These are phyloP conservation scores for Cladosporium austrohemisphaericum DNA, from an alignment of 2,329 filamentous ascomycete genomes.

Conservation along the genomic window DNA sequence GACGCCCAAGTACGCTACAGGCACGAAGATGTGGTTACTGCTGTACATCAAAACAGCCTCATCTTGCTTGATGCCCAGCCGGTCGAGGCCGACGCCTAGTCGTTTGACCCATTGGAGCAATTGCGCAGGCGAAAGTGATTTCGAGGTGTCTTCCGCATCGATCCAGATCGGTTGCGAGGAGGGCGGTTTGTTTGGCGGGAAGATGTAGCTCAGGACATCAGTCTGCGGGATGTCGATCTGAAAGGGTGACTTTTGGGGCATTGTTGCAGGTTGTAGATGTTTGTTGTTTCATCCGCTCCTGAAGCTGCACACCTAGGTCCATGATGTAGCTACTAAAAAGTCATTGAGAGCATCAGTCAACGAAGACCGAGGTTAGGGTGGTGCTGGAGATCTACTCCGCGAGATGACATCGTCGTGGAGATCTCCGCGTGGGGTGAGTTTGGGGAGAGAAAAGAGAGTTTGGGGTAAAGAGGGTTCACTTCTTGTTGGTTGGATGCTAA, in stretches of 20 bases:
- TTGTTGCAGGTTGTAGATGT: conserved; percentile 28
- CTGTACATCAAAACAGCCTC: conserved; percentile 54
- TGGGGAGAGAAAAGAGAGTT: too few species aligned
- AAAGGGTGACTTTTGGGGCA: conserved; percentile 47
- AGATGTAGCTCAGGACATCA: conserved; percentile 38
- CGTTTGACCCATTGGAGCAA: conserved; percentile 49
- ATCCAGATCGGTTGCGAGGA: conserved; percentile 51
- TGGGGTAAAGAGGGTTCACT: too few species aligned
- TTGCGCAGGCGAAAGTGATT: conserved; percentile 46
- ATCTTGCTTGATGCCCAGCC: conserved; percentile 41
- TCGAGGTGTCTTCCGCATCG: conserved; percentile 44
- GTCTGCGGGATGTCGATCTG: conserved; percentile 46
- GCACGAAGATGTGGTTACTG: conserved; percentile 55
- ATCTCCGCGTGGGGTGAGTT: too few species aligned
- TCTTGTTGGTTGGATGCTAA: too few species aligned
- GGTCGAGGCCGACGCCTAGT: conserved; percentile 46
- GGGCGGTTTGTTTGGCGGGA: conserved; percentile 27
- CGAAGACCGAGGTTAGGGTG: conserved; percentile 1
- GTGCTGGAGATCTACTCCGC: neutral
- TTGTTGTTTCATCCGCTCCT: too few species aligned
- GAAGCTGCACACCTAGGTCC: too few species aligned
- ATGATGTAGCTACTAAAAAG: too few species aligned
- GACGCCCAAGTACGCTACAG: conserved; percentile 52
- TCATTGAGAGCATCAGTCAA: too few species aligned
- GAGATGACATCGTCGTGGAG: conserved; percentile 5